Conservation (phyloP, 257 asterid species). For the Lycium ferocissimum region DNA sequence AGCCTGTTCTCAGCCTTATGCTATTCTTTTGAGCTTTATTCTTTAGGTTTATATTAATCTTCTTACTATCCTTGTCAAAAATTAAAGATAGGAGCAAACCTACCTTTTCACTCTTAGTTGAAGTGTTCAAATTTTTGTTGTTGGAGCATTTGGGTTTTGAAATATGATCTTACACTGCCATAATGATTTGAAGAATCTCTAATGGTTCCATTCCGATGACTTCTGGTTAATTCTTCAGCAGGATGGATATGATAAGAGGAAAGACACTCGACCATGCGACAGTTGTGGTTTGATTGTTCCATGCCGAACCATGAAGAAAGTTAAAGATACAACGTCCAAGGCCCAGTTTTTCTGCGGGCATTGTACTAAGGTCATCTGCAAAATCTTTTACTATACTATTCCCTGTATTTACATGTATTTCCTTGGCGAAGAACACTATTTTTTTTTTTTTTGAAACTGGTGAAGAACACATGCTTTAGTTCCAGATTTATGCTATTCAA, state of each 20-base stretch:
- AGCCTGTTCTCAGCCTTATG: slow-evolving; percentile 15
- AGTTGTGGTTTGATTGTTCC: slow-evolving; percentile 78
- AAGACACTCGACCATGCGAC: slow-evolving; percentile 64
- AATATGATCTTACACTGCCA: background rate
- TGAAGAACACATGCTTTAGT: background rate
- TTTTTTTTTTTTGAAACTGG: too few species aligned
- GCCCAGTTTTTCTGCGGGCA: slow-evolving; percentile 70
- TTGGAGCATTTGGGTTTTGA: slow-evolving; percentile 17
- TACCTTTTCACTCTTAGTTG: slow-evolving; percentile 14
- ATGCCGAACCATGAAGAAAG: slow-evolving; percentile 70
- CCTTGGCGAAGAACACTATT: too few species aligned
- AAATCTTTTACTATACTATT: slow-evolving; percentile 30
- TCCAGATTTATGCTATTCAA: slow-evolving; percentile 19
- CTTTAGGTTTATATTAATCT: slow-evolving; percentile 2
- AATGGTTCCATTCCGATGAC: slow-evolving; percentile 23
- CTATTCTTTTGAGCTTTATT: background rate
- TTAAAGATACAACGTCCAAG: slow-evolving; percentile 48
- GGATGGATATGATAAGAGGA: slow-evolving; percentile 54
- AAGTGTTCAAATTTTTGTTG: background rate
- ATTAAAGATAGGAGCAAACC: slow-evolving; percentile 9
- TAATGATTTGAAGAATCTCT: slow-evolving; percentile 24
- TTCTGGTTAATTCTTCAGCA: slow-evolving; percentile 42
- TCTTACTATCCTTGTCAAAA: too few species aligned
- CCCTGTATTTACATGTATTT: slow-evolving; percentile 23
- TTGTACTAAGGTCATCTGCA: slow-evolving; percentile 70